Base-by-base conservation (phyloP, 371 early-diverging fungal genomes). In the Rhizopus stolonifer region DNA sequence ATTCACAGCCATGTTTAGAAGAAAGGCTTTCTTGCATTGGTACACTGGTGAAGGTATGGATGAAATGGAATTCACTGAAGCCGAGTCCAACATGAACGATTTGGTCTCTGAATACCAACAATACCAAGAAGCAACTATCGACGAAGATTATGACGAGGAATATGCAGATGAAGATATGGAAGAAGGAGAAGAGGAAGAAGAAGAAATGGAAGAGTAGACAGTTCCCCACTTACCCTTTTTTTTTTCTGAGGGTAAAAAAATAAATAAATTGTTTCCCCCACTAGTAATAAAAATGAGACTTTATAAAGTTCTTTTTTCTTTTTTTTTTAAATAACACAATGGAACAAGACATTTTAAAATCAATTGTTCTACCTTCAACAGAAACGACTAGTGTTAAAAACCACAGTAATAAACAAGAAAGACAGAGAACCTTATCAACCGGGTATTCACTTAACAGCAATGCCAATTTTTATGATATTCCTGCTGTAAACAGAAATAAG, bases 41-140 rank as follows among this genome's bases (percentile, higher is more conserved):
- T 96, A 92, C 76, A 96, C 95, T 67, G 92, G 92, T 55, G 96
- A 96, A 75, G 96, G 96, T 56, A 96, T 96, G 96, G 96, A 96
- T 72, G 95, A 94, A 72, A 92, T 94, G 92, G 96, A 96, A 71
- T 96, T 96, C 77, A 90, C 92, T 57, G 96, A 95, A 69, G 69
- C 81, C 25, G 94, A 94, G 67, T 88, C 89, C 71, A 94, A 92
- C 82, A 92, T 92, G 94, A 89, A 91, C 76, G 99, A 98, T 72
- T 76, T 98, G 54, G 89, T 95, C 7, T 92, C 91, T 59, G 99
- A 98, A 74, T 98, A 98, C 79, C 96, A 95, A 74, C 99, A 98
- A 78, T 96, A 98, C 80, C 95, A 95, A 79, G 94, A 89, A 61
- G 91, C 90, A 23, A 83, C 89, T 23, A 77, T 82, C 42, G 89